These are phyloP conservation scores for Passiflora organensis DNA, from an alignment of 345 rosid species.

Conservation along the genomic window DNA sequence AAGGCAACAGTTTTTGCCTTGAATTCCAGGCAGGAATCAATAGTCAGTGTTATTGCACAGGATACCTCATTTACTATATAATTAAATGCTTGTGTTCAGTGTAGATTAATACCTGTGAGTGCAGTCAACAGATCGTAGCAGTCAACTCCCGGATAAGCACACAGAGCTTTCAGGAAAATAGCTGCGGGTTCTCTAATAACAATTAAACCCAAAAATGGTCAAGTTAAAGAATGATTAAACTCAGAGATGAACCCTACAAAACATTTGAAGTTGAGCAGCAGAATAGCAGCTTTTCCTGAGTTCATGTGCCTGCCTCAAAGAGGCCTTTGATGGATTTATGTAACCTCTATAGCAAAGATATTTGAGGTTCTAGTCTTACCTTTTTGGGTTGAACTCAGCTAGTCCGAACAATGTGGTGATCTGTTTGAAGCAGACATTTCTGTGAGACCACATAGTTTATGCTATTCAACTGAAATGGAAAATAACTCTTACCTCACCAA, in stretches of 20 bases:
- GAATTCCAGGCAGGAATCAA: background rate
- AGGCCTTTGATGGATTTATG: too few species aligned
- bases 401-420: slow-evolving; percentile 43
- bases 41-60: background rate
- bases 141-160: slow-evolving; percentile 56
- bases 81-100: too few species aligned
- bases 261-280: too few species aligned
- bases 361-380: slow-evolving; percentile 31
- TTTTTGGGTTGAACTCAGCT: slow-evolving; percentile 80
- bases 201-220: background rate
- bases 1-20: slow-evolving; percentile 89
- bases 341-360: too few species aligned
- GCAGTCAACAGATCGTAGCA: slow-evolving; percentile 65
- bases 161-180: slow-evolving; percentile 40
- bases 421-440: slow-evolving; percentile 31
- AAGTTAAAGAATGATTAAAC: background rate
- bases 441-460: background rate
- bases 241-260: too few species aligned
- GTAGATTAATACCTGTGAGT: slow-evolving; percentile 57
- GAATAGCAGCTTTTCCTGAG: too few species aligned
- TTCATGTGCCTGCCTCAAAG: too few species aligned
- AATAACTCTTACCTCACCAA: slow-evolving; percentile 67
- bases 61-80: too few species aligned
- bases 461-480: background rate
- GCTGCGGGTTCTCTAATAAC: slow-evolving; percentile 39